These are phyloP conservation scores for Cornus florida DNA, from an alignment of 148 eudicot genomes.

Conservation along the genomic window DNA sequence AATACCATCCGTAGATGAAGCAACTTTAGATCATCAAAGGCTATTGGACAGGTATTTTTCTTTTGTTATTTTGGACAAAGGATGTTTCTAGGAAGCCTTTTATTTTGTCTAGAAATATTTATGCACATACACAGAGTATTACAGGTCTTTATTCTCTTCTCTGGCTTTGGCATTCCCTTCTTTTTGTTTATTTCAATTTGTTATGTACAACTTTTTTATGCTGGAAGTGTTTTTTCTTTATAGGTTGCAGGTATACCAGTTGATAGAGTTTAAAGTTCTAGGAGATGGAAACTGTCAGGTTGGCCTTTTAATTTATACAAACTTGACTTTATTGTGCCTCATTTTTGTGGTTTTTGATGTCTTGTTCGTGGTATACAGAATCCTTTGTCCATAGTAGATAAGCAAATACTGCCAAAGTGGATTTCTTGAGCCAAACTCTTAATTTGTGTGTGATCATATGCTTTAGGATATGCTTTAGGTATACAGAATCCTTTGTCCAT, in stretches of 20 bases:
- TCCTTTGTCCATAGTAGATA: background rate
- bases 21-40: conserved; percentile 67
- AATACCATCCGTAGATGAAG: conserved; percentile 72
- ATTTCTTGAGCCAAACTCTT: background rate
- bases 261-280: conserved; percentile 55
- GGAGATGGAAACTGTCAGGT: conserved; percentile 83
- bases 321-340: background rate
- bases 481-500: background rate
- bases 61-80: background rate
- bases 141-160: background rate
- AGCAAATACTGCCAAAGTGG: background rate
- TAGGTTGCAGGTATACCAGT: conserved; percentile 57
- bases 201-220: background rate
- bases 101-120: background rate
- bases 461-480: background rate
- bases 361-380: background rate
- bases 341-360: conserved; percentile 1
- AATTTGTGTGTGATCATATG: background rate
- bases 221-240: background rate
- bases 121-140: background rate
- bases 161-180: background rate
- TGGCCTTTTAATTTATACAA: conserved; percentile 6
- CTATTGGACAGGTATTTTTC: conserved; percentile 54
- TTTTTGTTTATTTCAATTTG: background rate
- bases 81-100: background rate